Percentiles rank a stretch among this genome's conserved stretches.
Conservation (phyloP, 129 eudicot species). For the Ambrosia artemisiifolia region DNA sequence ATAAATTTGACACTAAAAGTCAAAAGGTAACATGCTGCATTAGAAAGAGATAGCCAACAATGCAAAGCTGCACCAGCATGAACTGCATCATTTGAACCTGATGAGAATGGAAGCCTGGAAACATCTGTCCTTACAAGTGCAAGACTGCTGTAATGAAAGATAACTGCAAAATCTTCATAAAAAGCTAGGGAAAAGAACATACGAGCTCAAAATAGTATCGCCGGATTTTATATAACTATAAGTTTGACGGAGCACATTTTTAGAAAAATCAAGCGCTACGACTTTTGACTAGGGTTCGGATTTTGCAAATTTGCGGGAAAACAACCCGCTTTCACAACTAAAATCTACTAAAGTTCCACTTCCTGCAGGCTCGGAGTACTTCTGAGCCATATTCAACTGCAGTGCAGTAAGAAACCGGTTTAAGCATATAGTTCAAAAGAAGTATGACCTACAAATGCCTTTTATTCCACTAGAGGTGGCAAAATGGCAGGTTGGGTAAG, state of each 20-base stretch:
- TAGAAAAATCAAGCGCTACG: slow-evolving; percentile 88
- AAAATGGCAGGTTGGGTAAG: background rate
- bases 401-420: slow-evolving; percentile 13
- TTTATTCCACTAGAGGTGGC: background rate
- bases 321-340: slow-evolving; percentile 94
- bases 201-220: slow-evolving; percentile 56
- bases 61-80: slow-evolving; percentile 99
- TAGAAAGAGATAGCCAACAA: slow-evolving; percentile 99
- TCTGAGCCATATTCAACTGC: slow-evolving; percentile 94
- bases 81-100: slow-evolving; percentile 90
- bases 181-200: background rate
- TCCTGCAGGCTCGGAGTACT: slow-evolving; percentile 73
- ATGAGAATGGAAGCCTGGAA: slow-evolving; percentile 83
- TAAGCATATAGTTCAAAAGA: too few species aligned
- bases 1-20: background rate
- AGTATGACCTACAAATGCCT: too few species aligned
- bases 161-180: background rate
- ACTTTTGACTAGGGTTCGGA: slow-evolving; percentile 76
- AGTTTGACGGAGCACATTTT: slow-evolving; percentile 91
- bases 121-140: slow-evolving; percentile 98
- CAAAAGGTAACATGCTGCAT: slow-evolving; percentile 63
- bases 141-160: slow-evolving; percentile 56
- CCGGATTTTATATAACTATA: slow-evolving; percentile 75
- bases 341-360: slow-evolving; percentile 88
- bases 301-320: slow-evolving; percentile 81